Evolutionary conservation across 2,329 filamentous ascomycete genomes (phyloP), one percentile per base, ranked within the genome.

Genomic region (Microsporum audouinii): DNA sequence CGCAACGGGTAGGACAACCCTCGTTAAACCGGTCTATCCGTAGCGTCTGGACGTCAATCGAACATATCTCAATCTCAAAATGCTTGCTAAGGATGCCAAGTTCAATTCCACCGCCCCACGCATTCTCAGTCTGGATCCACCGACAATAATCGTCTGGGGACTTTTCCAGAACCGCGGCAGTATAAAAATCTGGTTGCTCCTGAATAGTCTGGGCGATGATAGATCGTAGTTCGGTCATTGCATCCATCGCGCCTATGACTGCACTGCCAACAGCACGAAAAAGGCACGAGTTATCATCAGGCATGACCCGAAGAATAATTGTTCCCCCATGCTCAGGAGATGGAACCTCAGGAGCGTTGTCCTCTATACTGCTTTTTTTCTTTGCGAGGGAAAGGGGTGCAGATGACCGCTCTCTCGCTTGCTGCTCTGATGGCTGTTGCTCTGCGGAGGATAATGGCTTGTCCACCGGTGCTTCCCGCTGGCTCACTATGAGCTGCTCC

Each of bases 41-140:
- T 10, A 85, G 72, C 43, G 84, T 82, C 67, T 87, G 80, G 2
- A 96, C 89, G 71, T 95, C 90, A 65, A 92, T 87, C 43, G 88
- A 88, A 72, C 85, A 89, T 59, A 95, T 90, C 71, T 96, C 89
- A 33, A 95, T 82, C 63, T 87, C 84, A 71, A 96, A 96, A 60
- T 94, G 84, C 64, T 91, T 84, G 43, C 88, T 89, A 14, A 97
- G 76, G 62, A 96, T 92, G 61, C 85, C 85, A 23, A 97, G 80
- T 73, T 97, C 92, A 65, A 96, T 96, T 4, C 86, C 89, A 3
- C 92, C 92, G 59, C 92, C 92, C 92, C 92, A 97, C 0, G 86
- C 85, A 67, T 92, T 85, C 27, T 87, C 84, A 27, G 85, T 84
- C 65, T 88, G 85, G 65, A 97, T 95, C 80, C 88, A 90, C 29